Base-by-base conservation (phyloP, 1,284 basidiomycete genomes). In the Malassezia brasiliensis region DNA sequence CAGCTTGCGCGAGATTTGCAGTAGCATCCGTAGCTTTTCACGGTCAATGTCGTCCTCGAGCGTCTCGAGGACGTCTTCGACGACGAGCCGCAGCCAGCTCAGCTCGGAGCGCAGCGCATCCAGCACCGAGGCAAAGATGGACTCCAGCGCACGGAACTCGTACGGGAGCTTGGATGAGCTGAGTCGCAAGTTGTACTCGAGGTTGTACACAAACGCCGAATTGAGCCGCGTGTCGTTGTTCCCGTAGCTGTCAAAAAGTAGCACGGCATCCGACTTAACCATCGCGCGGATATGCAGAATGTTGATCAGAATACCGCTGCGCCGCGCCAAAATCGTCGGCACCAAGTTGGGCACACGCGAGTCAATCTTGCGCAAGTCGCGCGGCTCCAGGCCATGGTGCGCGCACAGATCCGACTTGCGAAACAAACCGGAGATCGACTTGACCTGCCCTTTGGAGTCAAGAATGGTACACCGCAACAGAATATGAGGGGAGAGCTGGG, bases 301-400 rank as follows among this genome's bases (percentile, higher is more conserved):
- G 63, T 94, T 96, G 52, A 96, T 65, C 15, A 72, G 46, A 63
- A 96, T 85, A 46, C 87, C 88, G 73, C 88, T 85, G 67, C 85
- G 84, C 59, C 93, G 81, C 39, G 88, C 83, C 42, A 98, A 81
- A 68, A 96, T 94, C 15, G 75, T 90, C 31, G 93, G 91, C 14
- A 96, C 88, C 53, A 93, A 82, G 76, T 91, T 94, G 19, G 90
- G 90, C 56, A 91, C 83, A 61, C 90, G 81, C 12, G 88, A 90
- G 78, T 96, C 93, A 66, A 98, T 89, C 79, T 96, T 96, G 54
- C 93, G 85, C 39, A 98, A 80, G 77, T 98, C 93, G 79, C 93
- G 86, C 61, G 90, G 87, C 86, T 96, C 56, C 53, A 96, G 77
- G 65, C 85, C 83, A 76, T 96, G 88, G 72, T 91, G 87, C 39